phyloP scores from a whole-genome alignment of 371 early-diverging fungal genomes.

The Actinomortierella ambigua region DNA sequence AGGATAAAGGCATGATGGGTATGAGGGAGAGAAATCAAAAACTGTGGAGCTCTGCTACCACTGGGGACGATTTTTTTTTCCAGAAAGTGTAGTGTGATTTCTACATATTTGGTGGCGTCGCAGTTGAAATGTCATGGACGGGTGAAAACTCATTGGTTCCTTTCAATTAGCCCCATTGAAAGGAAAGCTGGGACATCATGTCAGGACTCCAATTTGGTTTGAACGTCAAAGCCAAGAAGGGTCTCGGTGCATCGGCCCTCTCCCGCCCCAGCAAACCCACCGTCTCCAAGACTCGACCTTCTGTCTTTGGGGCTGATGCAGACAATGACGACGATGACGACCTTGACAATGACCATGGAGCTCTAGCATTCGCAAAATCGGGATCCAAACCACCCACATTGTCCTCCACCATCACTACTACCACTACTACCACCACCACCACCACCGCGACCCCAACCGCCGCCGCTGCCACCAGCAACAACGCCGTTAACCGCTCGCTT shows the following conservation, averaged over 20 bases:
- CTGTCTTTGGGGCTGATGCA: slow-evolving; percentile 42
- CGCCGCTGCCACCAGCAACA: too few species aligned
- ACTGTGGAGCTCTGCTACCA: too few species aligned
- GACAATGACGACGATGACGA: slow-evolving; percentile 29
- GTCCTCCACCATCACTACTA: slow-evolving; percentile 2
- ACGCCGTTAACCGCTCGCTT: slow-evolving; percentile 28
- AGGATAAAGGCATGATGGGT: too few species aligned
- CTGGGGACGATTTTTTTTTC: too few species aligned
- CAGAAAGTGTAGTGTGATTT: too few species aligned
- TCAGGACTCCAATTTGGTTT: slow-evolving; percentile 45
- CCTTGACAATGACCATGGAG: slow-evolving; percentile 1
- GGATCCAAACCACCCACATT: background rate
- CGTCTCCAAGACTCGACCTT: slow-evolving; percentile 16
- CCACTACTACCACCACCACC: slow-evolving; percentile 1
- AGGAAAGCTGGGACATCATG: slow-evolving; percentile 2
- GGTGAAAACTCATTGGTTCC: too few species aligned
- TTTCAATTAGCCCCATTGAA: background rate
- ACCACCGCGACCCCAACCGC: slow-evolving; percentile 1
- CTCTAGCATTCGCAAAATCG: too few species aligned
- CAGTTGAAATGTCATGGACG: too few species aligned
- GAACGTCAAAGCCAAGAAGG: slow-evolving; percentile 25
- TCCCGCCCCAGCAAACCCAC: slow-evolving; percentile 19
- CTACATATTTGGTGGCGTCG: too few species aligned
- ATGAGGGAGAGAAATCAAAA: too few species aligned
- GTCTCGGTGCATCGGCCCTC: slow-evolving; percentile 7